A percentile compares a stretch with the other conserved stretches of the same genome.
phyloP scores from a whole-genome alignment of 345 rosid genomes.

The Microcos paniculata region DNA sequence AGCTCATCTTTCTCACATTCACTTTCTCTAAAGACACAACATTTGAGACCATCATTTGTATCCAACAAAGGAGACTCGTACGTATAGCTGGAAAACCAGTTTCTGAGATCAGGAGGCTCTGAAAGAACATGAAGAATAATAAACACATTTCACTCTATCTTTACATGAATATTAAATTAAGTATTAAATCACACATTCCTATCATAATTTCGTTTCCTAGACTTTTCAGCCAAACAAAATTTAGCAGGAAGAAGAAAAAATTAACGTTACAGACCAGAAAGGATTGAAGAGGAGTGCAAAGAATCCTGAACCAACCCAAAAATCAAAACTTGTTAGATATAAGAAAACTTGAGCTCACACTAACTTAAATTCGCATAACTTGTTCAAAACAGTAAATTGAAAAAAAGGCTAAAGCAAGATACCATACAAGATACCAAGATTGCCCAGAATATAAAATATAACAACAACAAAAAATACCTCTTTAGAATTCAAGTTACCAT shows the following conservation, averaged over 20 bases:
- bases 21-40: slow-evolving; percentile 26
- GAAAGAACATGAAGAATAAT: slow-evolving; percentile 17
- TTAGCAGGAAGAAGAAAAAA: not conserved
- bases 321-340: not conserved
- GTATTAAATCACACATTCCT: no score
- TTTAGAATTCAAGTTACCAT: slow-evolving; percentile 8
- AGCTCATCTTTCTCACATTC: slow-evolving; percentile 25
- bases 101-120: slow-evolving; percentile 61
- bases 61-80: slow-evolving; percentile 56
- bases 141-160: not conserved
- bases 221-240: not conserved
- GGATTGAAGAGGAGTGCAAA: slow-evolving; percentile 23
- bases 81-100: slow-evolving; percentile 66
- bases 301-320: slow-evolving; percentile 32
- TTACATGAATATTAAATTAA: not conserved
- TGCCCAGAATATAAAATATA: not conserved
- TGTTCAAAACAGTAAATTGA: not conserved
- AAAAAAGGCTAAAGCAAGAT: not conserved
- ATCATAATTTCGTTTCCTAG: not conserved
- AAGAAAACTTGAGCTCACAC: not conserved
- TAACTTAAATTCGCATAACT: not conserved
- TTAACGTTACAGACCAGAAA: slow-evolving; percentile 40
- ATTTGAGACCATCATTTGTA: slow-evolving; percentile 35
- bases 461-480: slow-evolving; percentile 22
- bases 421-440: not conserved